Evolutionary conservation across 768 basidiomycete species (phyloP).

Genomic region (Clathrus columnatus): DNA sequence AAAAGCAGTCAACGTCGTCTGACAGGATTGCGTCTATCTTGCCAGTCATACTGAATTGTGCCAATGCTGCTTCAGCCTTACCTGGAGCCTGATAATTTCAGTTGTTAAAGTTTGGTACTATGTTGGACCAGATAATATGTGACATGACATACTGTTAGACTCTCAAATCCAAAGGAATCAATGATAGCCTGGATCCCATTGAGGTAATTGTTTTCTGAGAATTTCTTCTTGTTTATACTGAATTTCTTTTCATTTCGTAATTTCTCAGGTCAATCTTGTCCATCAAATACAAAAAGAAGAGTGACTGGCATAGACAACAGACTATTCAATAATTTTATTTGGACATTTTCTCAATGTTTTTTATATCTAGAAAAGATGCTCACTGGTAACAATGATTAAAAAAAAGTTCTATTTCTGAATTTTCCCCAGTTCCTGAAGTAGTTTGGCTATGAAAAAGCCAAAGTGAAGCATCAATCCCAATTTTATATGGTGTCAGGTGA

Average conservation of each 20-base stretch:
- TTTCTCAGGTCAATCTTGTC: constrained; percentile 29
- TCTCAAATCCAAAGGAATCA: constrained; percentile 23
- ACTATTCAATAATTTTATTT: background rate
- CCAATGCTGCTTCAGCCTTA: constrained; percentile 38
- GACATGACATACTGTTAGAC: background rate
- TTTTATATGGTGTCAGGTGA: no score
- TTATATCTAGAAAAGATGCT: background rate
- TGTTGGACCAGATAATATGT: constrained; percentile 28
- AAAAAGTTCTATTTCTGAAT: constrained; percentile 33
- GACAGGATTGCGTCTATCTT: constrained; percentile 34
- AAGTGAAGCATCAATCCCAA: constrained; percentile 35
- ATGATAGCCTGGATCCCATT: constrained; percentile 26
- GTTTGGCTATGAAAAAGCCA: constrained; percentile 22
- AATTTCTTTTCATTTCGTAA: constrained; percentile 33
- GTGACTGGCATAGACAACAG: constrained; percentile 31
- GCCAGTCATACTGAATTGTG: constrained; percentile 27
- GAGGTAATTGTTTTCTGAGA: no score
- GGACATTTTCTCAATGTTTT: no score
- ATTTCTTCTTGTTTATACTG: constrained; percentile 21
- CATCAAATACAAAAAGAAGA: constrained; percentile 43
- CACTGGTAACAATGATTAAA: constrained; percentile 30
- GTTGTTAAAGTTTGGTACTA: constrained; percentile 11
- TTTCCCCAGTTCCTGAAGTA: constrained; percentile 25
- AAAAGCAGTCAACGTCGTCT: constrained; percentile 34
- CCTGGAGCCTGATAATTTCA: constrained; percentile 29